Evolutionary conservation across 495 filamentous ascomycete species (phyloP), one percentile per base, ranked within the genome.

Genomic region (Neurospora sp.): DNA sequence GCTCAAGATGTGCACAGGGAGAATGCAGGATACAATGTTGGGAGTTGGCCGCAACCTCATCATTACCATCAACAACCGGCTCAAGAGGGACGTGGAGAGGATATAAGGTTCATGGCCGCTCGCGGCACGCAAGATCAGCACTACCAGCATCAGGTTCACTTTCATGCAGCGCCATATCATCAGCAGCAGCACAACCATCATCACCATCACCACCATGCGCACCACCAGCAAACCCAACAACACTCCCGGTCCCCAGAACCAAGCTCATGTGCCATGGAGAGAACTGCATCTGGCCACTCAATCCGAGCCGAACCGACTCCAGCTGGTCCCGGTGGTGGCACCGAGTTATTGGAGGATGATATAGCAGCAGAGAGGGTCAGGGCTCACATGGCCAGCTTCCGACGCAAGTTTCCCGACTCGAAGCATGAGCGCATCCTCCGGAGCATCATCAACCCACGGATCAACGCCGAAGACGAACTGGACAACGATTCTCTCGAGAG

Each of bases 371-470:
- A 79, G 69, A 76, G 80, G 12, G 84, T 86, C 27, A 79, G 81
- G 39, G 74, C 75, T 23, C 84, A 85, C 75, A 78, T 86, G 39
- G 79, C 79, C 54, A 78, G 75, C 74, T 80, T 82, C 70, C 81
- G 81, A 41, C 81, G 83, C 41, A 78, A 81, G 69, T 80, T 80
- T 74, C 81, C 80, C 39, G 79, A 84, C 73, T 85, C 85, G 70
- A 84, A 83, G 72, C 84, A 86, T 72, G 84, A 85, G 75, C 82
- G 84, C 69, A 86, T 86, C 71, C 76, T 86, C 11, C 79, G 82
- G 71, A 83, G 81, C 77, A 82, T 86, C 76, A 86, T 86, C 78
- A 81, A 78, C 71, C 85, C 85, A 42, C 82, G 82, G 40, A 78
- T 76, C 23, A 74, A 73, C 54, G 80, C 76, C 42, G 81, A 83